Conservation (phyloP, 2,329 filamentous ascomycete species). For the Sarocladium brachiariae region DNA sequence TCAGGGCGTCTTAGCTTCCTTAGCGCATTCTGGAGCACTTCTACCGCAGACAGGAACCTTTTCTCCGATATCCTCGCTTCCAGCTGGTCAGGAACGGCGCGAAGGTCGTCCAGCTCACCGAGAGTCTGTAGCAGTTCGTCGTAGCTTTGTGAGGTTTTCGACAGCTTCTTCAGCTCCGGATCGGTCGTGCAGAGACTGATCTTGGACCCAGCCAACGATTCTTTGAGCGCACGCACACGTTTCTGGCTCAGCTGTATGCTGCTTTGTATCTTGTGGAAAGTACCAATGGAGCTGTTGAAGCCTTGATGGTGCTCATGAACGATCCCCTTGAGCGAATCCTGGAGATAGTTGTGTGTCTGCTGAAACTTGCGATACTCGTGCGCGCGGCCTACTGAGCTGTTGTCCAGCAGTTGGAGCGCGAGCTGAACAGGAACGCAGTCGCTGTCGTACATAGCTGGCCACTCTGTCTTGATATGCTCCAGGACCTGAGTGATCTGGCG, state of each 20-base stretch:
- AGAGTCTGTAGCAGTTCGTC: constrained; percentile 82
- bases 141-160: constrained; percentile 80
- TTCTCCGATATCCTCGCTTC: constrained; percentile 96
- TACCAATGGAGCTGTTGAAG: constrained; percentile 98
- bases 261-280: constrained; percentile 95
- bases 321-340: constrained; percentile 85
- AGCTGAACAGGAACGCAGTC: constrained; percentile 91
- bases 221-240: constrained; percentile 73
- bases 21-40: constrained; percentile 81
- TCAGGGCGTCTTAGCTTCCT: constrained; percentile 79
- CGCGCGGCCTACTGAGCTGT: constrained; percentile 85
- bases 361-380: constrained; percentile 82
- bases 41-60: constrained; percentile 85
- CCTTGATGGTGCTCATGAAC: constrained; percentile 99
- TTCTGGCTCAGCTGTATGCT: constrained; percentile 86
- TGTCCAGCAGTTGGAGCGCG: constrained; percentile 89
- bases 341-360: constrained; percentile 78
- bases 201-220: constrained; percentile 76
- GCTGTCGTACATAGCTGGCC: constrained; percentile 84
- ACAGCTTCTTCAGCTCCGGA: constrained; percentile 84
- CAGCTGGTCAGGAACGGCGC: constrained; percentile 82
- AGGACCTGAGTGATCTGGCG: constrained; percentile 59
- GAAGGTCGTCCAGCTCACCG: constrained; percentile 78
- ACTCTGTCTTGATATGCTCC: constrained; percentile 78
- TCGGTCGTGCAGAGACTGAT: constrained; percentile 76